A percentile compares a stretch with the other conserved stretches of the same genome.
Evolutionary conservation across 2,329 filamentous ascomycete species (phyloP).

Genomic region (Sporothrix luriei): DNA sequence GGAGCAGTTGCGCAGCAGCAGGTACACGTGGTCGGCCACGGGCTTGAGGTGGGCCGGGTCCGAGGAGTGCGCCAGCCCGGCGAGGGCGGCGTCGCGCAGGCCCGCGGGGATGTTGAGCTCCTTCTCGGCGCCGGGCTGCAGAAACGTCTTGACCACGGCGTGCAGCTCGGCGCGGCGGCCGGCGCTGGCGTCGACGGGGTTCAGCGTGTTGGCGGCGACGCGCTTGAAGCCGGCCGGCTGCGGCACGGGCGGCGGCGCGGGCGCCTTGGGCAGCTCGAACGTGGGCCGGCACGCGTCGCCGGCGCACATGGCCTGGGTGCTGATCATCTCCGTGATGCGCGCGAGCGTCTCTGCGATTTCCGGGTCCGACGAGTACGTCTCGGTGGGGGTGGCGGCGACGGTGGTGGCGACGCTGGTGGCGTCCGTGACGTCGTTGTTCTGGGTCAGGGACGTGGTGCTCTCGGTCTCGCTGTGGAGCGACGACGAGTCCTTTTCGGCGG

Average conservation of each 20-base stretch:
- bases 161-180: conserved; percentile 43
- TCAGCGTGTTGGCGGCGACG: conserved; percentile 31
- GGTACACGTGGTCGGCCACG: conserved; percentile 52
- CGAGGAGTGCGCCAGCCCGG: conserved; percentile 43
- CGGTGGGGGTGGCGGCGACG: conserved; percentile 32
- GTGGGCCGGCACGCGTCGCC: conserved; percentile 32
- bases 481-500: conserved; percentile 38
- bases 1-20: conserved; percentile 52
- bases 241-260: not conserved
- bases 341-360: conserved; percentile 43
- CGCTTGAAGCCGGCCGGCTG: conserved; percentile 12
- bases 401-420: conserved; percentile 38
- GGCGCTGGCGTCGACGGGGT: conserved; percentile 34
- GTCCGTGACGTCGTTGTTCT: conserved; percentile 31
- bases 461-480: conserved; percentile 39
- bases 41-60: conserved; percentile 48
- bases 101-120: conserved; percentile 52
- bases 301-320: conserved; percentile 40
- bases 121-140: conserved; percentile 48
- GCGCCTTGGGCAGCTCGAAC: conserved; percentile 32
- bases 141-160: conserved; percentile 48
- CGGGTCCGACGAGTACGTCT: conserved; percentile 39
- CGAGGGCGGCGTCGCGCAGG: conserved; percentile 47
- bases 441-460: conserved; percentile 40
- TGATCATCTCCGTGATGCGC: conserved; percentile 41